Evolutionary conservation across 352 stramenopile species (phyloP), one percentile per base, ranked within the genome.

Genomic region (Elongisporangium anandrum): DNA sequence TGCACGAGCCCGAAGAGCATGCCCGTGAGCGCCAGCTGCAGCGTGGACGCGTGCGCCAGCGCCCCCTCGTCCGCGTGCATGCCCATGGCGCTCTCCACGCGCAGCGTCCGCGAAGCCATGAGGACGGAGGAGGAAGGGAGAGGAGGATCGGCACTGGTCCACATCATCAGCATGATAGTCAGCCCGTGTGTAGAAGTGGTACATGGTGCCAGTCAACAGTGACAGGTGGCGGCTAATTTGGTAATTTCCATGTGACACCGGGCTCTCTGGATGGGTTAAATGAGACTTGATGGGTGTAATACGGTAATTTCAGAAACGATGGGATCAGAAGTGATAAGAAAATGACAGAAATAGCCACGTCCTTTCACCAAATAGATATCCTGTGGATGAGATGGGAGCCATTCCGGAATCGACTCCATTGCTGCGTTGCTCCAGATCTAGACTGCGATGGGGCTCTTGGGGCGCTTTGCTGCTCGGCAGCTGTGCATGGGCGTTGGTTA

Each of bases 1-100:
- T 90, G 79, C 50, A 89, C 69, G 12, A 87, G 59, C 0, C 80
- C 80, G 50, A 90, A 88, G 47, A 85, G 45, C 65, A 88, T 80
- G 15, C 77, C 80, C 10, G 77, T 86, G 47, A 78, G 60, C 38
- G 63, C 60, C 52, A 88, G 61, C 54, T 77, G 65, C 4, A 70
- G 17, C 9, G 61, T 22, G 5, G 77, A 83, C 10, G 73, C 69
- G 38, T 83, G 62, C 52, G 68, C 60, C 41, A 85, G 57, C 9
- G 73, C 70, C 0, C 57, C 65, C 20, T 65, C 59, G 3, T 63
- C 70, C 49, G 69, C 69, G 2, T 50, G 54, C 7, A 62, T 64
- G 50, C 69, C 52, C 53, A 69, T 67, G 12, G 59, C 56, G 34
- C 71, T 64, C 41, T 79, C 59, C 61, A 72, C 67, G 48, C 70